phyloP scores from a whole-genome alignment of 805 yeast species.

The Phaffomyces thermotolerans region DNA sequence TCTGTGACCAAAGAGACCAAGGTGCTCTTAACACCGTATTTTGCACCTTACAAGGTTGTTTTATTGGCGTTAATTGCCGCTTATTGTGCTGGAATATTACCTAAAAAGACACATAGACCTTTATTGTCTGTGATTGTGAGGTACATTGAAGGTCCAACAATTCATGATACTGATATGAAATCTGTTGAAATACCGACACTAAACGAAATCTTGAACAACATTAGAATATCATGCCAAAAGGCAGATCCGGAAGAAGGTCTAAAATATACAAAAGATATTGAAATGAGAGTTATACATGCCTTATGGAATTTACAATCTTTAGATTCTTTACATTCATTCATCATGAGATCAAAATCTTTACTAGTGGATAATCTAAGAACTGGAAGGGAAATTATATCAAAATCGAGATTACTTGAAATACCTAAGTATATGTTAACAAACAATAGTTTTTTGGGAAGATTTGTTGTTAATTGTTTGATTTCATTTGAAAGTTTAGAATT shows the following conservation, averaged over 20 bases:
- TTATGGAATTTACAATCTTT: slow-evolving; percentile 43
- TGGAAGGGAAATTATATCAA: slow-evolving; percentile 23
- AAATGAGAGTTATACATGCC: slow-evolving; percentile 26
- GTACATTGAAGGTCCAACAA: slow-evolving; percentile 32
- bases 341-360: slow-evolving; percentile 26
- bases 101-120: slow-evolving; percentile 31
- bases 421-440: slow-evolving; percentile 27
- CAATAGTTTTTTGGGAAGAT: slow-evolving; percentile 39
- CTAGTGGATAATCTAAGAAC: slow-evolving; percentile 29
- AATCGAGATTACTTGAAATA: slow-evolving; percentile 5
- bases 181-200: slow-evolving; percentile 29
- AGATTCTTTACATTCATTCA: slow-evolving; percentile 38
- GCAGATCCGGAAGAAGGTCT: slow-evolving; percentile 18
- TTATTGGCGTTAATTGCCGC: slow-evolving; percentile 40
- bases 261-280: slow-evolving; percentile 24
- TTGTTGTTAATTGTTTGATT: slow-evolving; percentile 33
- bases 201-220: slow-evolving; percentile 22
- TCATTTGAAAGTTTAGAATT: slow-evolving; percentile 39
- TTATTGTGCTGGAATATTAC: slow-evolving; percentile 36
- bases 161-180: slow-evolving; percentile 10
- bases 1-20: neutral
- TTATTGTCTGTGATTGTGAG: slow-evolving; percentile 36
- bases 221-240: slow-evolving; percentile 16
- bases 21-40: slow-evolving; percentile 28
- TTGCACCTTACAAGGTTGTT: slow-evolving; percentile 51